phyloP scores from a whole-genome alignment of 495 filamentous ascomycete genomes.

The Pyronema domesticum region DNA sequence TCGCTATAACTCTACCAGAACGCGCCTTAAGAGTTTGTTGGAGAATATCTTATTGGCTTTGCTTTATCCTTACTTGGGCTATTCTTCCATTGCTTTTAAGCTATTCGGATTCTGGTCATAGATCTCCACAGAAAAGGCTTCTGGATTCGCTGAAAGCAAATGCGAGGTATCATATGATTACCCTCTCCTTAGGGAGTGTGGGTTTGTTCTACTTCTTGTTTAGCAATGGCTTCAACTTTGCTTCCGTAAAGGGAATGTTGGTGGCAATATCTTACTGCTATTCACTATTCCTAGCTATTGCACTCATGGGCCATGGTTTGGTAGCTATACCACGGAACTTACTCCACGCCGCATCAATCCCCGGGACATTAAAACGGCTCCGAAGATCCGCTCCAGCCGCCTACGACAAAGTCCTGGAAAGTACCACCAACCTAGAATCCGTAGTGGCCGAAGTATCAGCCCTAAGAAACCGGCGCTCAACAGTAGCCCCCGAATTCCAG shows the following conservation, averaged over 20 bases:
- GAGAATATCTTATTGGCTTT: slow-evolving; percentile 92
- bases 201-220: slow-evolving; percentile 70
- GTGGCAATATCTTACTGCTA: slow-evolving; percentile 92
- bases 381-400: slow-evolving; percentile 63
- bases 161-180: slow-evolving; percentile 67
- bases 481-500: slow-evolving; percentile 60
- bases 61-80: slow-evolving; percentile 85
- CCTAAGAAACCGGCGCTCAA: slow-evolving; percentile 63
- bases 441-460: slow-evolving; percentile 62
- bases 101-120: slow-evolving; percentile 83
- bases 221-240: slow-evolving; percentile 50
- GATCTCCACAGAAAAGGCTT: slow-evolving; percentile 61
- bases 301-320: slow-evolving; percentile 90
- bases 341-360: slow-evolving; percentile 56
- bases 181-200: slow-evolving; percentile 49
- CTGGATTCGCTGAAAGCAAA: slow-evolving; percentile 72
- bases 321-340: slow-evolving; percentile 75
- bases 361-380: slow-evolving; percentile 49
- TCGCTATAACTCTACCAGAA: slow-evolving; percentile 47
- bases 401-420: slow-evolving; percentile 77
- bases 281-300: slow-evolving; percentile 78
- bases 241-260: slow-evolving; percentile 54
- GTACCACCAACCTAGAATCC: slow-evolving; percentile 60
- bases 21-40: slow-evolving; percentile 62
- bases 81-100: slow-evolving; percentile 86